Percentiles rank a stretch among this genome's conserved stretches.
Evolutionary conservation across 2,329 filamentous ascomycete species (phyloP).

Genomic region (Akanthomyces muscarius): DNA sequence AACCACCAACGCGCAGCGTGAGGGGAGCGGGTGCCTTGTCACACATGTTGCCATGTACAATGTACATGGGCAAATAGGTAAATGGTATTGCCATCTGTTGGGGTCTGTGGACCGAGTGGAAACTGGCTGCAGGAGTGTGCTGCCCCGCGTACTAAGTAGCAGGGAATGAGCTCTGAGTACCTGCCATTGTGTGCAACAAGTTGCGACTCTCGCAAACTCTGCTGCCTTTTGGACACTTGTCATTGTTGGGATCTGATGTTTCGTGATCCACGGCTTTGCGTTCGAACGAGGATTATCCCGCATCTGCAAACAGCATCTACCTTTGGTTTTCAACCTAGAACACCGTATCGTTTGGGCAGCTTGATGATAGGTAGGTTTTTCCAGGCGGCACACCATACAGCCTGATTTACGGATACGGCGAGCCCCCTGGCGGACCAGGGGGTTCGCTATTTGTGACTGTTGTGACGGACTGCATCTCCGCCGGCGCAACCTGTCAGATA

Average conservation of each 20-base stretch:
- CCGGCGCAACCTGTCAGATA: background rate
- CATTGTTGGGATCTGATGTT: no score
- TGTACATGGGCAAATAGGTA: no score
- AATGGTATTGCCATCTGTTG: background rate
- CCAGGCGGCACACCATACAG: background rate
- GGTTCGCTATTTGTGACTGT: background rate
- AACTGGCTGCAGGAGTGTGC: background rate
- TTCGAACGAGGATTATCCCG: background rate
- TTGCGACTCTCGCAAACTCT: background rate
- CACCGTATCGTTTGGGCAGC: background rate
- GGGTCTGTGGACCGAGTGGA: background rate
- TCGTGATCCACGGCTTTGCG: background rate
- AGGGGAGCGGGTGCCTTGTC: background rate
- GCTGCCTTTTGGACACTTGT: background rate
- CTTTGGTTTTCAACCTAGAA: background rate
- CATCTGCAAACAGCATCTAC: background rate
- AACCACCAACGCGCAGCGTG: background rate
- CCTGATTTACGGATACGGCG: background rate
- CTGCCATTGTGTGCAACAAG: no score
- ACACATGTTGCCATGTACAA: no score
- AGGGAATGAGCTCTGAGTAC: no score
- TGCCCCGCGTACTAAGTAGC: background rate
- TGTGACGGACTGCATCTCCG: background rate
- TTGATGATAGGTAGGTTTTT: background rate
- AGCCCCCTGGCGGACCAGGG: background rate